Percentiles rank a stretch among this genome's conserved stretches.
phyloP scores from a whole-genome alignment of 305 asterid species.

The Andrographis paniculata region DNA sequence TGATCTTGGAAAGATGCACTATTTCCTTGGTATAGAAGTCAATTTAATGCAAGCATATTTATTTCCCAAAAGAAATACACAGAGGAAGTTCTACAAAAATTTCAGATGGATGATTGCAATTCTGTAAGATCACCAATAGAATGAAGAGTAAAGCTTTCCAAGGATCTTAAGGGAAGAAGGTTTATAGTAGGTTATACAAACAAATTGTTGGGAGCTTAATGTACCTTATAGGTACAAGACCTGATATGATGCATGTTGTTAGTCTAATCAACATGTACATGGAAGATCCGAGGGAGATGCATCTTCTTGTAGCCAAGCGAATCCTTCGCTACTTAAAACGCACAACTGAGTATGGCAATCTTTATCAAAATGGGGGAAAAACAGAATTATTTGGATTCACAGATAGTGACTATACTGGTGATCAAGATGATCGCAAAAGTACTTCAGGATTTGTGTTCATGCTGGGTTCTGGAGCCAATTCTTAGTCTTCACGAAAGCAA shows the following conservation, averaged over 20 bases:
- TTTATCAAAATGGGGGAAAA: not conserved
- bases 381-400: not conserved
- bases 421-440: not conserved
- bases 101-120: too few relatives aligned
- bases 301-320: not conserved
- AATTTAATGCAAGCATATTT: not conserved
- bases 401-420: not conserved
- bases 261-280: not conserved
- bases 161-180: too few relatives aligned
- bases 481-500: too few relatives aligned
- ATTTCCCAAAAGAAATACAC: not conserved
- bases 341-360: too few relatives aligned
- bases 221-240: conserved; percentile 2
- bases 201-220: not conserved
- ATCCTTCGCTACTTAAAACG: not conserved
- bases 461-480: too few relatives aligned
- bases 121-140: too few relatives aligned
- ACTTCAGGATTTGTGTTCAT: not conserved
- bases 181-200: too few relatives aligned
- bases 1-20: not conserved
- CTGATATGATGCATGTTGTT: not conserved
- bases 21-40: conserved; percentile 1
- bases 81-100: not conserved
- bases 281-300: not conserved
- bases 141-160: too few relatives aligned